These are phyloP conservation scores for Lizanozyma gosingica DNA, from an alignment of 1,139 yeast genomes.

Conservation along the genomic window DNA sequence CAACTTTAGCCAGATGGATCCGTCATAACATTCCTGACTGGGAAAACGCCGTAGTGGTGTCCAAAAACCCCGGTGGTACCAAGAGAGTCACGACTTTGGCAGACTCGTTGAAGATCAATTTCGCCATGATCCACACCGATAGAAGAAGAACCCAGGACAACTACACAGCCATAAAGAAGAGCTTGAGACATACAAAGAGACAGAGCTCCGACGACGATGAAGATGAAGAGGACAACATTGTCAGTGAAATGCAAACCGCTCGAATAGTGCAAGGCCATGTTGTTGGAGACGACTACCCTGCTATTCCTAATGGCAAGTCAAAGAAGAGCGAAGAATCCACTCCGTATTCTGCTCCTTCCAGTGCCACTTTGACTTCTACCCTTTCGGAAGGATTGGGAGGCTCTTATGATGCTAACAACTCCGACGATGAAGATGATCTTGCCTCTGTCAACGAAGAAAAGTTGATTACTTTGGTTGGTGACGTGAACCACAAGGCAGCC, in stretches of 20 bases:
- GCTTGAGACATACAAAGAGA: slow-evolving; percentile 18
- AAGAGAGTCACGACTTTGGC: slow-evolving; percentile 96
- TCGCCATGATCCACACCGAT: slow-evolving; percentile 98
- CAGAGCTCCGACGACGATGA: slow-evolving; percentile 25
- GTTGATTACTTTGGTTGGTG: slow-evolving; percentile 92
- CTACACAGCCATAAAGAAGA: slow-evolving; percentile 32
- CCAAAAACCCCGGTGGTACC: slow-evolving; percentile 98
- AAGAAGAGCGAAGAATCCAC: background rate
- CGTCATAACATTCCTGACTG: slow-evolving; percentile 81
- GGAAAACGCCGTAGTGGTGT: slow-evolving; percentile 78
- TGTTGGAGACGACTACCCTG: slow-evolving; percentile 71
- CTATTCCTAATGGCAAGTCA: slow-evolving; percentile 8
- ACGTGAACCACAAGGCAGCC: slow-evolving; percentile 85
- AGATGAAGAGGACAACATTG: slow-evolving; percentile 58
- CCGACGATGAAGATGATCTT: slow-evolving; percentile 84
- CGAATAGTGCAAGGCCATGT: slow-evolving; percentile 96
- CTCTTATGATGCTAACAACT: slow-evolving; percentile 66
- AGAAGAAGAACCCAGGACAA: slow-evolving; percentile 82
- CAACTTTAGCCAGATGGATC: slow-evolving; percentile 94
- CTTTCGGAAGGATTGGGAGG: slow-evolving; percentile 62
- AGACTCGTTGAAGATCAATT: slow-evolving; percentile 87
- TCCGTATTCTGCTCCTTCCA: slow-evolving; percentile 1
- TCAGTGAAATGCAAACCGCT: slow-evolving; percentile 89
- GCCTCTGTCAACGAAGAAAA: slow-evolving; percentile 65
- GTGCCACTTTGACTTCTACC: slow-evolving; percentile 3